Percentiles rank a stretch among this genome's conserved stretches.
phyloP scores from a whole-genome alignment of 176 grass and related monocot species.

The Oryza coarctata region DNA sequence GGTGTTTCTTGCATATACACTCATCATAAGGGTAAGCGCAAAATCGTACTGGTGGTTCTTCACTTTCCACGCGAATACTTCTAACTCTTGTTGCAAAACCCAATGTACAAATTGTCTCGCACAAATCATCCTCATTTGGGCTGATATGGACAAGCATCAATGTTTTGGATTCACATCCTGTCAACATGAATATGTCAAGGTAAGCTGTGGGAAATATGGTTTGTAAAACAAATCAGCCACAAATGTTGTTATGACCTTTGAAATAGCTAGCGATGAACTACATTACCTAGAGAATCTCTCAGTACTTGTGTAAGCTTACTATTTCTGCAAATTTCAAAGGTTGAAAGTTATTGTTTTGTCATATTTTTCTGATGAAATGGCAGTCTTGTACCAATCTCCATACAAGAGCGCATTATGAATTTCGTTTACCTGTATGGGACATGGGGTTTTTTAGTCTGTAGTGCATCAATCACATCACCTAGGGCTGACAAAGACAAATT shows the following conservation, averaged over 20 bases:
- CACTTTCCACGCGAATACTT: conserved; percentile 75
- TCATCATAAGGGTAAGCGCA: conserved; percentile 19
- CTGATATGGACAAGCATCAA: conserved; percentile 96
- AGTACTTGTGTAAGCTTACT: conserved; percentile 98
- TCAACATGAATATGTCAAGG: conserved; percentile 29
- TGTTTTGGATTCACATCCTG: conserved; percentile 93
- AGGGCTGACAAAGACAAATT: conserved; percentile 98
- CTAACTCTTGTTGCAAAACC: conserved; percentile 84
- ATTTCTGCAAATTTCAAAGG: conserved; percentile 64
- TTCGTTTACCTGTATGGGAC: conserved; percentile 79
- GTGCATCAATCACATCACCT: conserved; percentile 88
- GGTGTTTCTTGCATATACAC: conserved; percentile 19
- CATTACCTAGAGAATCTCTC: conserved; percentile 91
- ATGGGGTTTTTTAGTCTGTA: conserved; percentile 80
- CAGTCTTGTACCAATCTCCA: conserved; percentile 11
- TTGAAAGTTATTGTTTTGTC: conserved; percentile 7
- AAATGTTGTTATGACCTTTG: conserved; percentile 14
- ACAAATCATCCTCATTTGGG: conserved; percentile 87
- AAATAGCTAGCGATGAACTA: background rate
- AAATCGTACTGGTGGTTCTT: conserved; percentile 72
- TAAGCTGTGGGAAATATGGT: conserved; percentile 35
- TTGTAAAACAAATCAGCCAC: conserved; percentile 32
- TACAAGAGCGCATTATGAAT: conserved; percentile 4
- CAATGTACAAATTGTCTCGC: conserved; percentile 88
- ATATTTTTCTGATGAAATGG: background rate